Conservation (phyloP, 2,329 filamentous ascomycete genomes). For the Amauroascus niger region DNA sequence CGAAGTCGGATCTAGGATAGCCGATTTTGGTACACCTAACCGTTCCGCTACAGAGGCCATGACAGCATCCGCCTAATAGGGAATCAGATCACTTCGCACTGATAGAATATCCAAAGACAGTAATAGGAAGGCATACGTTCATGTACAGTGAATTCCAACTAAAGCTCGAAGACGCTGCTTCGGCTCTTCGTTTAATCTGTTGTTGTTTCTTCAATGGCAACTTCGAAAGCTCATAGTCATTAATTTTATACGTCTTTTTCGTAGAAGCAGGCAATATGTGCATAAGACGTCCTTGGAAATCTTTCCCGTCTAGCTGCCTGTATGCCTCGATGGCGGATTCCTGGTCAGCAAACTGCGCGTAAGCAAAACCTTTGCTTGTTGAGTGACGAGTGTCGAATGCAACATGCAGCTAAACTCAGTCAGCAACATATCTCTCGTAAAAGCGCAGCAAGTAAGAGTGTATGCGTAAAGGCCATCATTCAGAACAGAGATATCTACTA, state of each 20-base stretch:
- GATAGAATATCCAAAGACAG: constrained; percentile 18
- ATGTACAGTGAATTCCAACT: constrained; percentile 99
- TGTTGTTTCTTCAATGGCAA: constrained; percentile 91
- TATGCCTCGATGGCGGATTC: constrained; percentile 70
- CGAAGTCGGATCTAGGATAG: constrained; percentile 89
- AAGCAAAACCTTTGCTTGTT: constrained; percentile 79
- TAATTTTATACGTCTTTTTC: constrained; percentile 70
- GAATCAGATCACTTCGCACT: neutral
- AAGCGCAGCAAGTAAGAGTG: constrained; percentile 19
- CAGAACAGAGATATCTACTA: constrained; percentile 99
- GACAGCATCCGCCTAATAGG: constrained; percentile 60
- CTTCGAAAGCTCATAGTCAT: constrained; percentile 84
- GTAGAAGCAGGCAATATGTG: constrained; percentile 78
- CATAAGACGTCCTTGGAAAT: constrained; percentile 84
- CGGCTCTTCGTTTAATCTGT: constrained; percentile 72
- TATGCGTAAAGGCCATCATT: constrained; percentile 33
- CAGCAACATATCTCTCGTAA: constrained; percentile 6
- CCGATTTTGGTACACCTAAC: constrained; percentile 80
- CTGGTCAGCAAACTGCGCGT: constrained; percentile 66
- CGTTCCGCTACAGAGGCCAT: constrained; percentile 80
- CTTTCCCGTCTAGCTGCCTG: constrained; percentile 66
- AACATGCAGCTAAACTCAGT: constrained; percentile 62
- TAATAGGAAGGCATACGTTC: constrained; percentile 51
- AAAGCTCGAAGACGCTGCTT: constrained; percentile 68
- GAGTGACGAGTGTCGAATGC: constrained; percentile 61